Base-by-base conservation (phyloP, 257 asterid species). In the Coffea eugenioides region DNA sequence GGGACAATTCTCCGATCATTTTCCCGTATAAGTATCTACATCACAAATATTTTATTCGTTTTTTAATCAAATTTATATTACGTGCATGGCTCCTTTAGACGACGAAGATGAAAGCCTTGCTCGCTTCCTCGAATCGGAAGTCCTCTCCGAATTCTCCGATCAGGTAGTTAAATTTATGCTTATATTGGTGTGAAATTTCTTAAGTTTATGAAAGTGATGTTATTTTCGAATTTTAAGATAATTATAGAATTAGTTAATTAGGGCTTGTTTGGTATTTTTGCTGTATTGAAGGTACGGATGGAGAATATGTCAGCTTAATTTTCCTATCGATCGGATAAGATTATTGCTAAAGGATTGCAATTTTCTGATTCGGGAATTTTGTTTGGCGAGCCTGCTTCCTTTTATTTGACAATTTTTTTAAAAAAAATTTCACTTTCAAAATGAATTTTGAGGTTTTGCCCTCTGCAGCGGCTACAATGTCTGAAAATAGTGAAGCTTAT, bases 61-160 rank as follows among this genome's bases (percentile, higher is more conserved):
- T 65, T 65, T 59, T 20, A 34, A 41, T 41, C 48, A 10, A 31
- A 8, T 39, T 14, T 73, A 49, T 31, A 15, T 74, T 56, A 39
- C 5, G 43, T 25, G 31, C 52, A 96, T 92, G 96, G 94, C 90
- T 59, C 27, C 65, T 76, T 90, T 93, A n/a, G 97, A 94, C 73
- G 98, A 96, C 76, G 99, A 96, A 70, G 97, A 86, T 69, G 97
- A 89, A 80, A 82, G 77, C 75, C 97, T 96, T 72, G 98, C 90
- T 62, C 89, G 88, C 74, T 96, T 90, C 83, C 96, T 96, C 59
- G 98, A 96, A 88, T 86, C 92, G 11, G 99, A 96, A 78, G 86
- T 94, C 75, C 92, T 92, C 69, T 84, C 91, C 2, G 91, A 82
- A 72, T 49, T 88, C 80, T 91, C 96, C 83, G 96, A 96, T 72